These are phyloP conservation scores for Monotropa hypopitys DNA, from an alignment of 179 eudicot genomes.

Conservation along the genomic window DNA sequence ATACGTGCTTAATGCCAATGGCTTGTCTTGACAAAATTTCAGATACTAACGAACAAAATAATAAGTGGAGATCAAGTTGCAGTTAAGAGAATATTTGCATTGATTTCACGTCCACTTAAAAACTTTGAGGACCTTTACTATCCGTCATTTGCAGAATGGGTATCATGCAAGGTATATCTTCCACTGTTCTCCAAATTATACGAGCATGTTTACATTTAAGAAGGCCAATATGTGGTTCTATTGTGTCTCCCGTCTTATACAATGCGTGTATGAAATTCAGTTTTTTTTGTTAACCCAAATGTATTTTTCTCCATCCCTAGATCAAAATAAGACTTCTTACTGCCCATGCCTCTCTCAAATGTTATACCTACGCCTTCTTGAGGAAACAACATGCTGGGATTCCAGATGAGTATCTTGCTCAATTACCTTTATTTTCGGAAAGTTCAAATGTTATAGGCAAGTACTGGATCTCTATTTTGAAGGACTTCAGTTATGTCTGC, in stretches of 20 bases:
- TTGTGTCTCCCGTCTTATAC: neutral
- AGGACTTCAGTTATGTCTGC: conserved; percentile 69
- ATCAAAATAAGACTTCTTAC: conserved; percentile 87
- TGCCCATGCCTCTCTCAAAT: conserved; percentile 97
- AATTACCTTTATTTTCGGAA: conserved; percentile 74
- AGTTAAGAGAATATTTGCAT: conserved; percentile 72
- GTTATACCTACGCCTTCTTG: conserved; percentile 75
- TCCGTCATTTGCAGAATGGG: conserved; percentile 99
- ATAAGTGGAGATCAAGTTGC: conserved; percentile 88
- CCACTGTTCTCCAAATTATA: conserved; percentile 1
- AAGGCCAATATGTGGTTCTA: neutral
- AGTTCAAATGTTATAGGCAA: conserved; percentile 62
- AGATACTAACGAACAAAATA: conserved; percentile 78
- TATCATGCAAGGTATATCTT: conserved; percentile 75
- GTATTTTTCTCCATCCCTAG: conserved; percentile 24
- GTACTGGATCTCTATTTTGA: conserved; percentile 69
- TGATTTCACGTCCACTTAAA: conserved; percentile 78
- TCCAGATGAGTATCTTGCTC: conserved; percentile 77
- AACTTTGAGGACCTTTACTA: conserved; percentile 91
- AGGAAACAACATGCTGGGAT: conserved; percentile 46
- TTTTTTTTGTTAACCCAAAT: neutral
- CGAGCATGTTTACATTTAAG: neutral
- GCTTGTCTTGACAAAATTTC: conserved; percentile 18
- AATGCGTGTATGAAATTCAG: neutral
- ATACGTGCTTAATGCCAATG: conserved; percentile 7